phyloP scores from a whole-genome alignment of 352 stramenopile species.

The Albugo laibachii region DNA sequence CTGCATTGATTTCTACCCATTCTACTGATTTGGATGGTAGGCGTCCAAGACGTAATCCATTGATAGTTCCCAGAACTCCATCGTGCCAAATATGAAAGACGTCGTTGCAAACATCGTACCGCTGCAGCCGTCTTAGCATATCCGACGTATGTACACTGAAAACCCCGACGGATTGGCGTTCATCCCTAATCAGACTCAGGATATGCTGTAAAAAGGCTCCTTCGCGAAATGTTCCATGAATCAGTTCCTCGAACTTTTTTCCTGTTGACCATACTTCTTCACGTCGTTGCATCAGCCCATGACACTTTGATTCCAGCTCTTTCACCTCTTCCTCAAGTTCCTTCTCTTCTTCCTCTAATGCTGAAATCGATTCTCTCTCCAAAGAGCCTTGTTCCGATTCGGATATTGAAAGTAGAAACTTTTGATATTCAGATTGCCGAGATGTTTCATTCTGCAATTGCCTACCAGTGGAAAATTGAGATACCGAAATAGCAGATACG shows the following conservation, averaged over 20 bases:
- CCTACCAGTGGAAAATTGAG: background rate
- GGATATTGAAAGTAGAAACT: too few species aligned
- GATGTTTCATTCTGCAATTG: too few species aligned
- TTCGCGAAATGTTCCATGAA: conserved; percentile 49
- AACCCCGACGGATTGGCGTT: conserved; percentile 50
- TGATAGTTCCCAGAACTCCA: conserved; percentile 78
- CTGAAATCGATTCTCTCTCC: conserved; percentile 1
- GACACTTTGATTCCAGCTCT: conserved; percentile 31
- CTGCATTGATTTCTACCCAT: conserved; percentile 82
- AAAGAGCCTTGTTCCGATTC: background rate
- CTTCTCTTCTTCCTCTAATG: conserved; percentile 39
- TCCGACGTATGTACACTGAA: conserved; percentile 68
- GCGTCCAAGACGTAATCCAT: conserved; percentile 63
- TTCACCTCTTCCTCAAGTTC: conserved; percentile 28
- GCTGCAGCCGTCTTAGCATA: conserved; percentile 52
- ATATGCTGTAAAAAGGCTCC: conserved; percentile 61
- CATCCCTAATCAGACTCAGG: conserved; percentile 42
- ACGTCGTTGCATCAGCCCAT: conserved; percentile 27
- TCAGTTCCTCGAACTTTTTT: conserved; percentile 42
- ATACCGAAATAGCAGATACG: background rate
- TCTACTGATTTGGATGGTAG: conserved; percentile 67
- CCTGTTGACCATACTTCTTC: conserved; percentile 54
- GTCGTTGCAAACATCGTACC: conserved; percentile 81
- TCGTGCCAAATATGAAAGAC: conserved; percentile 86
- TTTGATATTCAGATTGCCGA: too few species aligned